A percentile compares a stretch with the other conserved stretches of the same genome.
phyloP scores from a whole-genome alignment of 2,329 filamentous ascomycete genomes.

The Trichoderma semiorbis region DNA sequence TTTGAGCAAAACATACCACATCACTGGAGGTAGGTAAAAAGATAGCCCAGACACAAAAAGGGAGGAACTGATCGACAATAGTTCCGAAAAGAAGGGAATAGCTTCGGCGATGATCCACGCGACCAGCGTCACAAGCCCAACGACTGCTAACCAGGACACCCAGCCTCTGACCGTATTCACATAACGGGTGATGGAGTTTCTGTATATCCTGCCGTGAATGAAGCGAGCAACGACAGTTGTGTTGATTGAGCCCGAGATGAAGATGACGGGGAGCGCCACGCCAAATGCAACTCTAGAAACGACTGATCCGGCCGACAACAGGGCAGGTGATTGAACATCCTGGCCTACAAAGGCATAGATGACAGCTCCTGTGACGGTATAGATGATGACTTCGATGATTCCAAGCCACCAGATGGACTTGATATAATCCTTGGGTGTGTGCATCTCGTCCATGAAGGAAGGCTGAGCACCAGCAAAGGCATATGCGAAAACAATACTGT shows the following conservation, averaged over 20 bases:
- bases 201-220: constrained; percentile 43
- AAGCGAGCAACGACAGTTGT: constrained; percentile 46
- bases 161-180: constrained; percentile 49
- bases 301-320: constrained; percentile 58
- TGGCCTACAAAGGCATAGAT: constrained; percentile 67
- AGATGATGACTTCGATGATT: constrained; percentile 59
- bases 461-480: constrained; percentile 52
- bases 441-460: constrained; percentile 53
- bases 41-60: constrained; percentile 43
- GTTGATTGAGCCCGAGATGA: constrained; percentile 71
- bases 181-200: constrained; percentile 41
- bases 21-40: constrained; percentile 38
- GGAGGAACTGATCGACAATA: constrained; percentile 53
- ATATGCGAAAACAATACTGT: constrained; percentile 71
- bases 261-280: constrained; percentile 67
- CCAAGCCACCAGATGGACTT: constrained; percentile 61
- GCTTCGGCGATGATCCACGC: constrained; percentile 69
- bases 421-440: constrained; percentile 43
- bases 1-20: constrained; percentile 38
- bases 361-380: constrained; percentile 62
- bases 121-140: constrained; percentile 55
- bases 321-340: constrained; percentile 61
- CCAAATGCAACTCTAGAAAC: constrained; percentile 67
- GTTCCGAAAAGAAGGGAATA: constrained; percentile 67
- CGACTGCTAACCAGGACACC: constrained; percentile 57